Percentiles rank a stretch among this genome's conserved stretches.
Evolutionary conservation across 2,329 filamentous ascomycete genomes (phyloP).

Genomic region (Colletotrichum scovillei): DNA sequence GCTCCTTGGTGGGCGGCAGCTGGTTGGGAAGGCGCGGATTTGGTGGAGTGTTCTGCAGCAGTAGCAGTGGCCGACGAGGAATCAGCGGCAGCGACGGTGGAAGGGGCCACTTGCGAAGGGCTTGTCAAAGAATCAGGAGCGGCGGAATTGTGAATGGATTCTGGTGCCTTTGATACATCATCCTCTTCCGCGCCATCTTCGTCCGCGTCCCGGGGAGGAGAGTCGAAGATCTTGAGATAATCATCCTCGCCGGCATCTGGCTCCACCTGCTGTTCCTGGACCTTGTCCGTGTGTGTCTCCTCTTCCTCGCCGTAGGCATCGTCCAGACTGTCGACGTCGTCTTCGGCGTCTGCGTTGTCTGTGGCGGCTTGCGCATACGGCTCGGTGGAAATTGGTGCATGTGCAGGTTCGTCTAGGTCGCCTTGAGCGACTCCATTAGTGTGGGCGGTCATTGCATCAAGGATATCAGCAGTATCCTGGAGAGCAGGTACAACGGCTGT

Average conservation of each 20-base stretch:
- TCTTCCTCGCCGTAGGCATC: conserved; percentile 58
- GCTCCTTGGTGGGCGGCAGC: conserved; percentile 43
- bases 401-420: conserved; percentile 42
- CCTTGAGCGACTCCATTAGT: conserved; percentile 40
- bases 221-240: conserved; percentile 64
- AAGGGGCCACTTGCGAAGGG: conserved; percentile 43
- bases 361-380: conserved; percentile 7
- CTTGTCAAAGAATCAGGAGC: conserved; percentile 51
- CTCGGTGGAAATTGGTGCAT: conserved; percentile 41
- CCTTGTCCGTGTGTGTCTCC: conserved; percentile 43
- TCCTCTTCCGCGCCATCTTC: conserved; percentile 46
- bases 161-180: conserved; percentile 58
- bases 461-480: conserved; percentile 63
- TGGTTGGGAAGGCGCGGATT: conserved; percentile 26
- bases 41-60: conserved; percentile 34
- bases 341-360: conserved; percentile 42
- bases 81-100: conserved; percentile 46
- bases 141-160: conserved; percentile 56
- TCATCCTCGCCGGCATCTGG: conserved; percentile 54
- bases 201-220: conserved; percentile 52
- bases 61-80: conserved; percentile 41
- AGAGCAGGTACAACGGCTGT: conserved; percentile 61
- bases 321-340: conserved; percentile 57
- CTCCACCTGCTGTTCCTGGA: conserved; percentile 42
- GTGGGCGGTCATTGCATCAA: conserved; percentile 54